Evolutionary conservation across 2,329 filamentous ascomycete species (phyloP).

Genomic region (Colletotrichum sp.): DNA sequence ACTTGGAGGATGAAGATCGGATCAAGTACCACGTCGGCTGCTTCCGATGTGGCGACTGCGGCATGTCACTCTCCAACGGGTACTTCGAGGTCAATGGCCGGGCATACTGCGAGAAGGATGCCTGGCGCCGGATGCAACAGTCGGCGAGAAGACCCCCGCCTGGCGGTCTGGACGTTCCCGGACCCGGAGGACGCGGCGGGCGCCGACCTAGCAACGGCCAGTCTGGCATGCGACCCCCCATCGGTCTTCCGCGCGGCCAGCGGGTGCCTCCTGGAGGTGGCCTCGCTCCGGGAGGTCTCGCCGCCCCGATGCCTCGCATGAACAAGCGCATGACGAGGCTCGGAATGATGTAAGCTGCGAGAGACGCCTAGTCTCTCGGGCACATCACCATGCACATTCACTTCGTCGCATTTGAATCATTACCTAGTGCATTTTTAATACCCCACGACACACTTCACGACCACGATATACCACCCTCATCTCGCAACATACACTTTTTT

Average conservation of each 20-base stretch:
- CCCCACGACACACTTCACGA: constrained; percentile 12
- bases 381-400: neutral
- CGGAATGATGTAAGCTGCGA: constrained; percentile 55
- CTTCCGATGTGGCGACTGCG: constrained; percentile 84
- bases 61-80: constrained; percentile 75
- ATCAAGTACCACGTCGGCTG: constrained; percentile 88
- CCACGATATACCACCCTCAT: constrained; percentile 12
- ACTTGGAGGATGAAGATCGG: constrained; percentile 79
- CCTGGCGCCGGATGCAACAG: constrained; percentile 60
- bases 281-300: neutral
- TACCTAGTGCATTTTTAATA: constrained; percentile 12
- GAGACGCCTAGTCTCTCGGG: neutral
- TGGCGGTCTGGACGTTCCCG: constrained; percentile 10
- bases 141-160: constrained; percentile 28
- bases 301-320: constrained; percentile 51
- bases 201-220: constrained; percentile 18
- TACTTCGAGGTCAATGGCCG: constrained; percentile 88
- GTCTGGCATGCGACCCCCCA: constrained; percentile 18
- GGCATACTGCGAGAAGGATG: constrained; percentile 88
- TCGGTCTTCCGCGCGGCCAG: constrained; percentile 22
- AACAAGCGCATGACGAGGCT: constrained; percentile 68
- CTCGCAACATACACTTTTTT: constrained; percentile 8
- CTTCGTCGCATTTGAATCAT: constrained; percentile 4
- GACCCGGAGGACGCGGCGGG: neutral
- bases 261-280: constrained; percentile 20